These are phyloP conservation scores for Neoarthrinium moseri DNA, from an alignment of 2,329 filamentous ascomycete species.

Conservation along the genomic window DNA sequence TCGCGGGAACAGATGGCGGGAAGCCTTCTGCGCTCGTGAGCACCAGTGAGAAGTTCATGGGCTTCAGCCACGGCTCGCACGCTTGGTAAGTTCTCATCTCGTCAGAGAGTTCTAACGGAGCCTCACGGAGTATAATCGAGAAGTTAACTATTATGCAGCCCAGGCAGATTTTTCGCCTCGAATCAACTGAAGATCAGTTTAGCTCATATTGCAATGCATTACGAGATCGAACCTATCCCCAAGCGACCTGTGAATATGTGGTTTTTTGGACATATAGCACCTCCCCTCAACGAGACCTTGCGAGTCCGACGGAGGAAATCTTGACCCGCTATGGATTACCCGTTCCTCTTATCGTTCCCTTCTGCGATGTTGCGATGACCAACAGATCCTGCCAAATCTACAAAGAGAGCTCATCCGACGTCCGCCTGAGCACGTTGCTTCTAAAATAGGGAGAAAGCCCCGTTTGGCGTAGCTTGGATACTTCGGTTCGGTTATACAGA, in stretches of 20 bases:
- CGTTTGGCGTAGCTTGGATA: no score
- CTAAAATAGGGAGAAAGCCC: no score
- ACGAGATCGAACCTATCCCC: constrained; percentile 32
- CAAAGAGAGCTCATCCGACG: no score
- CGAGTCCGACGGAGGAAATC: constrained; percentile 17
- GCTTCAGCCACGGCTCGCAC: constrained; percentile 35
- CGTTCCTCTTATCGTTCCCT: no score
- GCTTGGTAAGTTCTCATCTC: constrained; percentile 26
- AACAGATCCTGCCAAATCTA: no score
- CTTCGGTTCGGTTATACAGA: no score
- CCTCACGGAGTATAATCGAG: background rate
- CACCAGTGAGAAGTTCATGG: constrained; percentile 31
- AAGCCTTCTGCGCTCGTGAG: constrained; percentile 23
- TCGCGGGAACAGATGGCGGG: constrained; percentile 19
- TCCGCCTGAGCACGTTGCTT: no score
- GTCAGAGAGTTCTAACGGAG: background rate
- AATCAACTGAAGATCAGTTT: constrained; percentile 36
- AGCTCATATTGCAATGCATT: constrained; percentile 30
- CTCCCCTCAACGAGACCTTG: constrained; percentile 20
- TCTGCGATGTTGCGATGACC: no score
- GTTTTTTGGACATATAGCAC: constrained; percentile 29
- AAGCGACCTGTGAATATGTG: constrained; percentile 22
- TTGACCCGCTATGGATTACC: no score
- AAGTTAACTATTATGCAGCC: constrained; percentile 16
- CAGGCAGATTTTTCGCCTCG: constrained; percentile 37